Conservation (phyloP, 371 early-diverging fungal genomes). For the Homolaphlyctis polyrhiza region DNA sequence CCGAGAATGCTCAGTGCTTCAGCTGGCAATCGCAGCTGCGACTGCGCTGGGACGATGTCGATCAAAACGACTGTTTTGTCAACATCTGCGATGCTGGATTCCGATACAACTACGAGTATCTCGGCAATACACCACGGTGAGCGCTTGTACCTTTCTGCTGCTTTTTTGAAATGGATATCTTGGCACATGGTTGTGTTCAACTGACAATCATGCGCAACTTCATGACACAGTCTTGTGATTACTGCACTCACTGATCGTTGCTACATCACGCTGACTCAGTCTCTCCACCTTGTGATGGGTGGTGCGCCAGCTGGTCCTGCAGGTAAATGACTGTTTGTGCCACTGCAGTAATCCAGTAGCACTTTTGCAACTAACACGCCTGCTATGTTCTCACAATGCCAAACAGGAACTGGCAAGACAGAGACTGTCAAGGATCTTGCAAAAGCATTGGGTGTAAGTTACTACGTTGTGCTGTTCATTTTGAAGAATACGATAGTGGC, state of each 20-base stretch:
- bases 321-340: constrained; percentile 10
- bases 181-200: too few relatives aligned
- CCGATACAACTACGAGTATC: constrained; percentile 59
- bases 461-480: constrained; percentile 65
- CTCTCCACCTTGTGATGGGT: constrained; percentile 58
- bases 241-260: constrained; percentile 62
- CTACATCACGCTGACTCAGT: constrained; percentile 60
- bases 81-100: constrained; percentile 62
- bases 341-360: not conserved
- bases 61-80: constrained; percentile 48
- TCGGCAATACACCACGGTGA: constrained; percentile 45
- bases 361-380: constrained; percentile 1
- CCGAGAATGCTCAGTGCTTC: constrained; percentile 59
- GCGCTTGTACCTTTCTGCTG: too few relatives aligned
- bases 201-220: too few relatives aligned
- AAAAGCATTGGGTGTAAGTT: constrained; percentile 57
- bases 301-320: constrained; percentile 63
- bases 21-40: constrained; percentile 61
- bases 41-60: constrained; percentile 54
- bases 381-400: constrained; percentile 7
- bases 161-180: too few relatives aligned
- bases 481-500: too few relatives aligned
- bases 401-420: constrained; percentile 32
- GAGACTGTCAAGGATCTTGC: constrained; percentile 66
- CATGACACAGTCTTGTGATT: constrained; percentile 57